Evolutionary conservation across 2,329 filamentous ascomycete genomes (phyloP).

Genomic region (Paecilomyces fulvus): DNA sequence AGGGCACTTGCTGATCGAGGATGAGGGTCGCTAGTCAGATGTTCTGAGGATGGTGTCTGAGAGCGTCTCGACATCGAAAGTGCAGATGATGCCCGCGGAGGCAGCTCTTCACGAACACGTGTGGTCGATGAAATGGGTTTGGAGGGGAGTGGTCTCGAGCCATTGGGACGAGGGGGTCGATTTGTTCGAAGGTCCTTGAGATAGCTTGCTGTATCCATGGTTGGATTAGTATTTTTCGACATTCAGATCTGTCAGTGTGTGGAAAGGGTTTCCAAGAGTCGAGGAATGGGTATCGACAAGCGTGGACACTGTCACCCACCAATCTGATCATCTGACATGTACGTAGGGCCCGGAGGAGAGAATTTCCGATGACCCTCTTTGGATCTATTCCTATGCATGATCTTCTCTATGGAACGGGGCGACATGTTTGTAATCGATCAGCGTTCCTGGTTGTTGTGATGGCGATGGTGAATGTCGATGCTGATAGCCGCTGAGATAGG

Average conservation of each 20-base stretch:
- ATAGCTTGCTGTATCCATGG: slow-evolving; percentile 43
- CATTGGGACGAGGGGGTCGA: slow-evolving; percentile 49
- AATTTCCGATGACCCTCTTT: slow-evolving; percentile 34
- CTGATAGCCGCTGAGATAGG: background rate
- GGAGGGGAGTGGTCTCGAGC: slow-evolving; percentile 51
- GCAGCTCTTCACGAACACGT: slow-evolving; percentile 20
- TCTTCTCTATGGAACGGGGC: slow-evolving; percentile 10
- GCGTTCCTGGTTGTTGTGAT: background rate
- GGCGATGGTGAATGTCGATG: background rate
- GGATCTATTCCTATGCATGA: slow-evolving; percentile 33
- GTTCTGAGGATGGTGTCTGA: slow-evolving; percentile 11
- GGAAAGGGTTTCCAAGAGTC: slow-evolving; percentile 1
- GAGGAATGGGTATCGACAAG: slow-evolving; percentile 3
- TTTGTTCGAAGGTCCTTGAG: slow-evolving; percentile 52
- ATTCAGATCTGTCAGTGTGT: slow-evolving; percentile 11
- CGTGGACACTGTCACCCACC: slow-evolving; percentile 24
- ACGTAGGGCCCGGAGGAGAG: slow-evolving; percentile 38
- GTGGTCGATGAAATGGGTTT: slow-evolving; percentile 29
- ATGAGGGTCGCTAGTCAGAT: slow-evolving; percentile 14
- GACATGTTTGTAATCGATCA: background rate
- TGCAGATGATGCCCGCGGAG: slow-evolving; percentile 35
- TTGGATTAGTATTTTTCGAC: slow-evolving; percentile 2
- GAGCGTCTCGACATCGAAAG: slow-evolving; percentile 28
- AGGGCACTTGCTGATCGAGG: slow-evolving; percentile 33
- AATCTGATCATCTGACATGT: slow-evolving; percentile 40